These are phyloP conservation scores for Phytophthora hybrid DNA, from an alignment of 352 stramenopile genomes.

Conservation along the genomic window DNA sequence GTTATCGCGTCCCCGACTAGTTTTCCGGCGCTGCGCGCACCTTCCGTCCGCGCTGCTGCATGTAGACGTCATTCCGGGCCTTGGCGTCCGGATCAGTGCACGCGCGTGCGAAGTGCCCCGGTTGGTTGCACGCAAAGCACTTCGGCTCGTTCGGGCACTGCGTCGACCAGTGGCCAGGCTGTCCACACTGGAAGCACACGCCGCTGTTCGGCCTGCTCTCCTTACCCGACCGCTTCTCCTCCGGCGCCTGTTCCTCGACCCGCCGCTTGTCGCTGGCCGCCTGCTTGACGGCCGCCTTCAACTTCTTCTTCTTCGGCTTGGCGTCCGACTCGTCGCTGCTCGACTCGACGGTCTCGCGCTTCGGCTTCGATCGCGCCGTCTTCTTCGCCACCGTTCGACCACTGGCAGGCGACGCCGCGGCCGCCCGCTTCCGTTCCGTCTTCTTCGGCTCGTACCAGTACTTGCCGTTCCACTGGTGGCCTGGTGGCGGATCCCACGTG, in stretches of 20 bases:
- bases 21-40: background rate
- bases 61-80: conserved; percentile 8
- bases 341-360: background rate
- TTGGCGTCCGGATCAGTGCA: conserved; percentile 2
- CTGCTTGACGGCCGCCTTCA: conserved; percentile 1
- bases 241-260: background rate
- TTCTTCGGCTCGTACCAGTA: conserved; percentile 2
- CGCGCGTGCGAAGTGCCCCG: background rate
- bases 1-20: background rate
- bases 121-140: conserved; percentile 12
- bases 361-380: background rate
- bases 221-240: background rate
- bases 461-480: conserved; percentile 3
- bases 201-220: background rate
- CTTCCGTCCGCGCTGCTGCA: background rate
- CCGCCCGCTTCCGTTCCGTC: background rate
- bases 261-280: background rate
- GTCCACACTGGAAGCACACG: background rate
- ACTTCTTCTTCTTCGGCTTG: background rate
- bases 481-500: background rate
- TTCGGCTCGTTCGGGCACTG: background rate
- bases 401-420: background rate
- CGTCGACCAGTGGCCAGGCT: background rate
- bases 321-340: background rate
- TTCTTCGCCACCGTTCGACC: background rate